Conservation (phyloP, 1,139 yeast genomes). For the Pichia terricola region DNA sequence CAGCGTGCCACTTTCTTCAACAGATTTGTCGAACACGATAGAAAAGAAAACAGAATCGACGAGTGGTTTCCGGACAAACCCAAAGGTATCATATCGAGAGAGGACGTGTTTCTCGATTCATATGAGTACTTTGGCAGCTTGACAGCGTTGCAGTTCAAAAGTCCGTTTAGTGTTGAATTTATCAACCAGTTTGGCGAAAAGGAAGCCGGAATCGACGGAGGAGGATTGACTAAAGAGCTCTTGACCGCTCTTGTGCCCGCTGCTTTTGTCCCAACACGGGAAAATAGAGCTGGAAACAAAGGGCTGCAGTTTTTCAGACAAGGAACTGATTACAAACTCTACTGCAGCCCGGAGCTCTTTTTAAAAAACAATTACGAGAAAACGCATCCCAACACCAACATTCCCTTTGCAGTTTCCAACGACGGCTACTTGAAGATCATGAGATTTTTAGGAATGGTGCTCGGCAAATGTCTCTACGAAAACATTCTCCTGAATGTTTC, state of each 20-base stretch:
- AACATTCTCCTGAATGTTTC: conserved; percentile 71
- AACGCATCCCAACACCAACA: conserved; percentile 10
- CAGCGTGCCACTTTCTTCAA: conserved; percentile 69
- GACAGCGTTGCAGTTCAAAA: conserved; percentile 47
- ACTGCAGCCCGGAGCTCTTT: conserved; percentile 62
- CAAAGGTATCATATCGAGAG: conserved; percentile 57
- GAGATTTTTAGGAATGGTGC: conserved; percentile 64
- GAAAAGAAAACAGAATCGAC: conserved; percentile 7
- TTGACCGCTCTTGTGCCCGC: conserved; percentile 63
- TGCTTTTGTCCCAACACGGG: conserved; percentile 40
- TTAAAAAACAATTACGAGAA: conserved; percentile 24
- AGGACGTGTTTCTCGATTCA: conserved; percentile 65
- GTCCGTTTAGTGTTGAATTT: conserved; percentile 55
- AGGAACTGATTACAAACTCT: conserved; percentile 50
- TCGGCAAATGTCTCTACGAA: conserved; percentile 89
- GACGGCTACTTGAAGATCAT: conserved; percentile 19
- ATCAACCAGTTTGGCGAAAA: conserved; percentile 57
- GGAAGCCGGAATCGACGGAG: conserved; percentile 94
- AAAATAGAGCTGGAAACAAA: conserved; percentile 24
- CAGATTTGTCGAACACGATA: conserved; percentile 47
- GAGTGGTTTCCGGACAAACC: conserved; percentile 23
- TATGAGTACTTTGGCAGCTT: conserved; percentile 45
- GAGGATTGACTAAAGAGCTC: conserved; percentile 90
- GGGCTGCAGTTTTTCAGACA: conserved; percentile 41
- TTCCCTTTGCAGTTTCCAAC: conserved; percentile 5